A percentile compares a stretch with the other conserved stretches of the same genome.
Evolutionary conservation across 164 flowering plant genomes (phyloP).

Genomic region (Piper longum): DNA sequence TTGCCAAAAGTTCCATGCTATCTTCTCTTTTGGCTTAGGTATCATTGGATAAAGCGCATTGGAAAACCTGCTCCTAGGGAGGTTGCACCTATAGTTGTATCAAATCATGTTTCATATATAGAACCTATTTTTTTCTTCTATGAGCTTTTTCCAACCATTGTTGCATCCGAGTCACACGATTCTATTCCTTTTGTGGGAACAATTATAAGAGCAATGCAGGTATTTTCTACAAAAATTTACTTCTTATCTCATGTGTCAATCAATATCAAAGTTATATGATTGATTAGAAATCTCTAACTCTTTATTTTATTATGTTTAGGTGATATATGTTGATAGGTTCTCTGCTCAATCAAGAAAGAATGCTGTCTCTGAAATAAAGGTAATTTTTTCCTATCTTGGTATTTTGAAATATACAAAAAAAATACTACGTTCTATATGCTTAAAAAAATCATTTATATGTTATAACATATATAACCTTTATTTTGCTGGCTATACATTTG

Average conservation of each 20-base stretch:
- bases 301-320: constrained; percentile 24
- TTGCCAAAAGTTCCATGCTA: neutral
- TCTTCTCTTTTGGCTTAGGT: constrained; percentile 31
- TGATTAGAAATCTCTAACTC: too few relatives aligned
- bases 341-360: constrained; percentile 68
- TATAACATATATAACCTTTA: too few relatives aligned
- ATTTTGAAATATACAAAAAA: neutral
- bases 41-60: constrained; percentile 82
- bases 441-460: too few relatives aligned
- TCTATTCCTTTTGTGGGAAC: constrained; percentile 88
- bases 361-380: constrained; percentile 92
- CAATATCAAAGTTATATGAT: too few relatives aligned
- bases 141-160: constrained; percentile 84
- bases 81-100: constrained; percentile 87
- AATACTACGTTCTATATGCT: too few relatives aligned
- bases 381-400: constrained; percentile 19
- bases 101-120: constrained; percentile 82
- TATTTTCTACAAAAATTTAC: constrained; percentile 5
- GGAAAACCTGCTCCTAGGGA: constrained; percentile 81
- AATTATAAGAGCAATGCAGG: constrained; percentile 99
- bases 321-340: constrained; percentile 85
- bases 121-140: constrained; percentile 95
- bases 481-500: too few relatives aligned
- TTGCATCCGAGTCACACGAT: constrained; percentile 91
- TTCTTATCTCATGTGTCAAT: too few relatives aligned